Evolutionary conservation across 2,329 filamentous ascomycete species (phyloP), one percentile per base, ranked within the genome.

Genomic region (Cladophialophora immunda): DNA sequence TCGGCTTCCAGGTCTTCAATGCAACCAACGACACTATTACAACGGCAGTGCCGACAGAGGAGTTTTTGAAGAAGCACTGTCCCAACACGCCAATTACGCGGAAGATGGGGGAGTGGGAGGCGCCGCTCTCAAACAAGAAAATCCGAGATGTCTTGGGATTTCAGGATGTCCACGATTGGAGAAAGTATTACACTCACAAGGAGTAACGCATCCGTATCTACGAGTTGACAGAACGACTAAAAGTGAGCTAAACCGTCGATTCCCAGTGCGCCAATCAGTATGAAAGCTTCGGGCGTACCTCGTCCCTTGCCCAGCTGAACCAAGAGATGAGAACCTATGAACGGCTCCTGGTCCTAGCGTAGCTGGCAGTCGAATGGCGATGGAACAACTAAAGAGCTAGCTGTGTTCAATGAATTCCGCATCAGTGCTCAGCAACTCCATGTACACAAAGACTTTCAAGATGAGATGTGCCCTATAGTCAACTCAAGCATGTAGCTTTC

Each of bases 1-100:
- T 90, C 9, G 87, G 87, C 0, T 90, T 87, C 70, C 86, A 89
- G 73, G 78, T 89, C 0, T 90, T 89, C 76, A 90, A 90, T 72
- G 87, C 86, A 1, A 87, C 86, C 0, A 90, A 90, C 72, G 83
- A 87, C 71, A 85, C 81, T 2, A 89, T 89, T 57, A 89, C 87
- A 0, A 84, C 84, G 3, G 81, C 78, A 8, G 75, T 80, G 25
- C 82, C 84, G 0, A 87, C 86, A 0, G 78, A 77, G 52, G 80
- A 85, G 64, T 86, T 88, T 65, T 71, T 89, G 62, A 78, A 81
- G 71, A 79, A 83, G 71, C 76, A 76, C 9, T 83, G 80, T 62
- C 86, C 86, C 0, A 77, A 81, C 22, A 83, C 82, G 15, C 79
- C 81, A 0, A 79, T 90, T 52, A 86, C 82, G 29, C 77, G 86